These are phyloP conservation scores for Trichoderma brevicompactum DNA, from an alignment of 2,329 filamentous ascomycete genomes.

Conservation along the genomic window DNA sequence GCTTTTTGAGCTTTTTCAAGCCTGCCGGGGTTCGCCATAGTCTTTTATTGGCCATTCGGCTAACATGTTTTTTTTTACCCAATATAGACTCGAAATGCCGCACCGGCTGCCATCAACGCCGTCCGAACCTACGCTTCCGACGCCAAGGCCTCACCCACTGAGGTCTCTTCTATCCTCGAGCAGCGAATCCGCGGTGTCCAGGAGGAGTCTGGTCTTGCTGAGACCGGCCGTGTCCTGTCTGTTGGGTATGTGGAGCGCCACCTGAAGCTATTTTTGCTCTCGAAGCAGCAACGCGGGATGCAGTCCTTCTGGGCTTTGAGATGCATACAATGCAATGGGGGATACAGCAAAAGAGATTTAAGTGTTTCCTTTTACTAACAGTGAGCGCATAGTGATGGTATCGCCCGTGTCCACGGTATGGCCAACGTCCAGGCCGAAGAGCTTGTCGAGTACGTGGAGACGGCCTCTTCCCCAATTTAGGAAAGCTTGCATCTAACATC, in stretches of 20 bases:
- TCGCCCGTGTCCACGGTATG: slow-evolving; percentile 99
- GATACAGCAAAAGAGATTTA: neutral
- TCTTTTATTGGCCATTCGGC: slow-evolving; percentile 50
- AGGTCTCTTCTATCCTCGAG: slow-evolving; percentile 99
- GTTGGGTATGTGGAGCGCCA: slow-evolving; percentile 78
- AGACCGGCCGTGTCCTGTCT: slow-evolving; percentile 98
- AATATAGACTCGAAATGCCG: slow-evolving; percentile 79
- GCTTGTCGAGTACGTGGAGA: slow-evolving; percentile 88
- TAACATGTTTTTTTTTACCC: slow-evolving; percentile 55
- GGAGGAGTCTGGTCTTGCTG: slow-evolving; percentile 93
- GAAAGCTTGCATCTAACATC: slow-evolving; percentile 32
- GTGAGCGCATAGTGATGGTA: slow-evolving; percentile 83
- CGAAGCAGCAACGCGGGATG: neutral
- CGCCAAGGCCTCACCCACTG: slow-evolving; percentile 92
- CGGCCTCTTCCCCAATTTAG: slow-evolving; percentile 1
- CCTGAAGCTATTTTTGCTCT: neutral
- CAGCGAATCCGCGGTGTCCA: slow-evolving; percentile 98
- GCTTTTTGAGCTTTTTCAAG: slow-evolving; percentile 43
- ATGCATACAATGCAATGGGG: slow-evolving; percentile 11
- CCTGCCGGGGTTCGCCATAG: slow-evolving; percentile 34
- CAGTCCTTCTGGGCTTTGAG: neutral
- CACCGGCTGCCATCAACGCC: slow-evolving; percentile 75
- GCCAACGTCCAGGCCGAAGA: slow-evolving; percentile 99
- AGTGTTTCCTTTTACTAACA: slow-evolving; percentile 37
- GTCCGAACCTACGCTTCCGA: slow-evolving; percentile 88